Conservation (phyloP, 2,329 filamentous ascomycete species). For the Lanzia echinophila region DNA sequence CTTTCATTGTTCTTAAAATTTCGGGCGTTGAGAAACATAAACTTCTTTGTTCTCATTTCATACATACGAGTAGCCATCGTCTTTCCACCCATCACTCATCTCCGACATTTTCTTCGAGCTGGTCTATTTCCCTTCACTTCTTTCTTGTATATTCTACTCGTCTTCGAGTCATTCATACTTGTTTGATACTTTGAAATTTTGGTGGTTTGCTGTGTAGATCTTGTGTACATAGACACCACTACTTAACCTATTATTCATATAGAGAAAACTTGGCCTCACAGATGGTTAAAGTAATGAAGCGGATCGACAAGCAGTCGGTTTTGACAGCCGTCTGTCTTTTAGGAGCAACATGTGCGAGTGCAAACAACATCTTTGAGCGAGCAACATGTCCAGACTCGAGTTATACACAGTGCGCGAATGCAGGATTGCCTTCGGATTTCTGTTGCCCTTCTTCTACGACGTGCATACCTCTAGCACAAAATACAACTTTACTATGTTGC, state of each 20-base stretch:
- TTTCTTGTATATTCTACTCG: slow-evolving; percentile 16
- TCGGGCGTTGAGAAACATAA: too few relatives aligned
- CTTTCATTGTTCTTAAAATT: too few relatives aligned
- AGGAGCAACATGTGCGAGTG: slow-evolving; percentile 34
- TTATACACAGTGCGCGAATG: slow-evolving; percentile 45
- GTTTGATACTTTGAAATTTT: slow-evolving; percentile 3
- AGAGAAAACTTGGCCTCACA: neutral
- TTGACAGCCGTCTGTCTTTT: slow-evolving; percentile 28
- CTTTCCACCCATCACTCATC: too few relatives aligned
- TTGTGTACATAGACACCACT: neutral
- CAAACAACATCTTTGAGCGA: slow-evolving; percentile 36
- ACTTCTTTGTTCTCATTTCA: too few relatives aligned
- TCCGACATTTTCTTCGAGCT: too few relatives aligned
- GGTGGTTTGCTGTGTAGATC: neutral
- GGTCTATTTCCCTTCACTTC: slow-evolving; percentile 15
- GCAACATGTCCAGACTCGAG: slow-evolving; percentile 44
- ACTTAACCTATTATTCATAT: neutral
- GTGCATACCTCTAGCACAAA: slow-evolving; percentile 57
- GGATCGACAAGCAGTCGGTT: slow-evolving; percentile 13
- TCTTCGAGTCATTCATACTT: slow-evolving; percentile 17
- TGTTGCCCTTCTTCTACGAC: slow-evolving; percentile 52
- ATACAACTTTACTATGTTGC: slow-evolving; percentile 66
- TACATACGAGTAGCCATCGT: too few relatives aligned
- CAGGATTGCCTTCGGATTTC: slow-evolving; percentile 54
- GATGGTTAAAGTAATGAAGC: slow-evolving; percentile 18